Base-by-base conservation (phyloP, 225 moss, liverwort and hornwort genomes). In the Pseudoscleropodium purum region DNA sequence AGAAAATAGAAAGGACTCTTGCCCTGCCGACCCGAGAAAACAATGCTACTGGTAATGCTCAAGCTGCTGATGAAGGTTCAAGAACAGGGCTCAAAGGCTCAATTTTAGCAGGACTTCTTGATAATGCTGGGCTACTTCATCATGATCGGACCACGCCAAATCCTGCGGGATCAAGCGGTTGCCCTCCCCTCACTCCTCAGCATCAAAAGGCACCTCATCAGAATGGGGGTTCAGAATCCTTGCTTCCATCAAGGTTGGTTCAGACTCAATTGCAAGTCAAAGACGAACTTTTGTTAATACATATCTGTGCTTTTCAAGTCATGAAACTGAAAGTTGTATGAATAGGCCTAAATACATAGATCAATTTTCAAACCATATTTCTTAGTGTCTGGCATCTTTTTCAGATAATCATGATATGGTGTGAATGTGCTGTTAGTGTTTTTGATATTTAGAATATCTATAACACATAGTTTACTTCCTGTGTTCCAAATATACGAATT, bases 11-110 rank as follows among this genome's bases (percentile, higher is more conserved):
- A 72, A 94, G 89, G 89, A 92, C 93, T 54, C 89, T 96, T 56
- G 93, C 92, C 37, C 90, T 92, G 82, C 86, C 94, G 27, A 79
- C 91, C 13, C 89, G 92, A 78, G 97, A 96, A 60, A 97, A 88
- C 56, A 92, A 89, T 77, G 60, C 47, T 15, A 65, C 90, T 80
- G 89, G 85, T 57, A 92, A 90, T 87, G 84, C 95, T 85, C 93
- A 83, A 82, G 97, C 99, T 67, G 99, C 97, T 25, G 99, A 99
- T 80, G 99, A 99, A 94, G 99, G 99, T 82, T 99, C 99, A 72
- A 93, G 96, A 88, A 99, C 99, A 59, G 99, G 99, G 47, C 94
- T 97, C 6, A 97, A 97, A 93, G 90, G 94, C 70, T 97, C 99
- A 59, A 83, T 93, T 74, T 90, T 96, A 93, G 92, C 95, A 80